Evolutionary conservation across 176 grass and related monocot genomes (phyloP).

Genomic region (Eleusine indica): DNA sequence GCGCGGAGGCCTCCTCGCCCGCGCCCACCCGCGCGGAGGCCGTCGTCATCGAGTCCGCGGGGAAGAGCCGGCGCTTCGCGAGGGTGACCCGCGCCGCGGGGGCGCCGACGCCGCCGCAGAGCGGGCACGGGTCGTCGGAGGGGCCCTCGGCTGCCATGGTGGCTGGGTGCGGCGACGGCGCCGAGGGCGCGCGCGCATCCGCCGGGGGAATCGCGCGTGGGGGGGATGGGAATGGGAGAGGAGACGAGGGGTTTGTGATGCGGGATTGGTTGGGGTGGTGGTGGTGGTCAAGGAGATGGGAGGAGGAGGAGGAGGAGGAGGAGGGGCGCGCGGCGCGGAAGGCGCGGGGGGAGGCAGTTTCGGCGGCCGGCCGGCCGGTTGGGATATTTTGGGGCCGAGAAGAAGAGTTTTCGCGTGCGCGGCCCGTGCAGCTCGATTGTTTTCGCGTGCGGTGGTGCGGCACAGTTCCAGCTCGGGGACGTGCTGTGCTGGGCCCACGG

Average conservation of each 20-base stretch:
- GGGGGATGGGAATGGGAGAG: background rate
- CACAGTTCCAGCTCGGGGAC: no score
- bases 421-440: no score
- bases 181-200: no score
- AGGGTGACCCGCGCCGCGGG: conserved; percentile 34
- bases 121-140: conserved; percentile 22
- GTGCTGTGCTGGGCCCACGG: no score
- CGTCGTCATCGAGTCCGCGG: background rate
- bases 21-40: background rate
- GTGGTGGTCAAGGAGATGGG: conserved; percentile 2
- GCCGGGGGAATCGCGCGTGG: background rate
- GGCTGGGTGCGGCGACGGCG: background rate
- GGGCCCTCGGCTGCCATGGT: conserved; percentile 11
- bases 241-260: background rate
- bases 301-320: background rate
- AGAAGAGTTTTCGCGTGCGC: no score
- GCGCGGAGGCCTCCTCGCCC: conserved; percentile 28
- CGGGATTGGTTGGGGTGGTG: background rate
- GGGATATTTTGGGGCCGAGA: background rate
- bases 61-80: conserved; percentile 24
- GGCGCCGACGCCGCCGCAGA: conserved; percentile 23
- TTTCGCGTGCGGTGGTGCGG: no score
- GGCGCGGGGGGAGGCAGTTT: background rate
- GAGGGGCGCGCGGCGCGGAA: conserved; percentile 17
- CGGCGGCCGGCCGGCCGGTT: background rate